Base-by-base conservation (phyloP, 768 basidiomycete species). In the Rhodotorula toruloides region DNA sequence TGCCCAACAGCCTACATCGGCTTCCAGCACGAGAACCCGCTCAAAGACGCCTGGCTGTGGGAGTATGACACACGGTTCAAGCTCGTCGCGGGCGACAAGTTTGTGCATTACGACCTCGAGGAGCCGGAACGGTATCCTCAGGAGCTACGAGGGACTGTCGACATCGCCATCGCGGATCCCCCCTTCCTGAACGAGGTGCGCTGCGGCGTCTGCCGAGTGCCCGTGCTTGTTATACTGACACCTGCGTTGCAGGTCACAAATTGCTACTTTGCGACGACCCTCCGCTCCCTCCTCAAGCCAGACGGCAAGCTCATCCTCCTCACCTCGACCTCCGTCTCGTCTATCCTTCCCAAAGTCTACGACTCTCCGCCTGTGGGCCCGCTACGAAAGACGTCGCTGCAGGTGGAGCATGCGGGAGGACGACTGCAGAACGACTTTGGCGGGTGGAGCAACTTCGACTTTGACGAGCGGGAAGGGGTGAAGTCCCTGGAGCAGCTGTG, bases 161-260 rank as follows among this genome's bases (percentile, higher is more conserved):
- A 73, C 32, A 48, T 75, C 3, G 72, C 71, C 16, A 65, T 75
- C 7, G 63, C 67, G 3, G 74, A 75, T 27, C 72, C 72, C 22
- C 74, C 74, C 1, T 75, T 72, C 57, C 34, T 75, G 43, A 75
- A 75, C 58, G 72, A 75, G 67, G 74, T 73, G 31, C 52, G 72
- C n/a, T n/a, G n/a, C n/a, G n/a, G n/a, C n/a, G n/a, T n/a, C n/a
- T n/a, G n/a, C n/a, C n/a, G n/a, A n/a, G n/a, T n/a, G n/a, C n/a
- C n/a, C n/a, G n/a, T n/a, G n/a, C n/a, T n/a, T n/a, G n/a, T n/a
- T n/a, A n/a, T n/a, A n/a, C n/a, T n/a, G n/a, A n/a, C n/a, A n/a
- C n/a, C n/a, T n/a, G n/a, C n/a, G n/a, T n/a, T n/a, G 37, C 73
- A 71, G 70, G 54, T 55, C 46, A 71, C 70, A 17, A 75, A 73